phyloP scores from a whole-genome alignment of 805 yeast genomes.

The Zygosaccharomyces bailii region DNA sequence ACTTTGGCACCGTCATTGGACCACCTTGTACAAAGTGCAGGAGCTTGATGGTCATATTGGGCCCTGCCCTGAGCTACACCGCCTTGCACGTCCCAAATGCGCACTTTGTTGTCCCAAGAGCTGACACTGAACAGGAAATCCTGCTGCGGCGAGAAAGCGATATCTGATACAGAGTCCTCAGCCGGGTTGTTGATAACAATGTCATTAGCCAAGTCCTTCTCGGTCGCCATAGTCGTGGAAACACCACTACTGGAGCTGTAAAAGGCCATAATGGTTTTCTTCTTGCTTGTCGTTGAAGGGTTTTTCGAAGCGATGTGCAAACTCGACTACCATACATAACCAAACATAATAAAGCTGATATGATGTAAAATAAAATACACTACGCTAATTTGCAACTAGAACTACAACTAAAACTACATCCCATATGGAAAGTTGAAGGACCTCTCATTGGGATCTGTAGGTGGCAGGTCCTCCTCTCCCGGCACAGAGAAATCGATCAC shows the following conservation, averaged over 20 bases:
- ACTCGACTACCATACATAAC: background rate
- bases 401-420: slow-evolving; percentile 1
- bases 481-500: background rate
- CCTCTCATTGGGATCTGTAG: slow-evolving; percentile 1
- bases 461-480: background rate
- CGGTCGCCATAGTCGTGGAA: slow-evolving; percentile 31
- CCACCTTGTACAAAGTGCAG: slow-evolving; percentile 82
- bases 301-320: slow-evolving; percentile 1
- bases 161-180: slow-evolving; percentile 83
- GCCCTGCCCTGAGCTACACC: slow-evolving; percentile 89
- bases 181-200: slow-evolving; percentile 73
- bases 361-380: background rate
- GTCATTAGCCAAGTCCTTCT: slow-evolving; percentile 55
- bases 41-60: slow-evolving; percentile 82
- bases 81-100: slow-evolving; percentile 81
- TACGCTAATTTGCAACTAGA: background rate
- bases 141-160: slow-evolving; percentile 82
- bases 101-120: slow-evolving; percentile 93
- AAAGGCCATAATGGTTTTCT: slow-evolving; percentile 23
- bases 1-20: slow-evolving; percentile 83
- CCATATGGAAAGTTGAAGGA: slow-evolving; percentile 3
- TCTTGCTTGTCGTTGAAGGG: background rate
- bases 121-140: slow-evolving; percentile 72
- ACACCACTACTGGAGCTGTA: slow-evolving; percentile 18
- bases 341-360: background rate